A percentile compares a stretch with the other conserved stretches of the same genome.
phyloP scores from a whole-genome alignment of 306 rosid genomes.

The Citrullus mucosospermus region DNA sequence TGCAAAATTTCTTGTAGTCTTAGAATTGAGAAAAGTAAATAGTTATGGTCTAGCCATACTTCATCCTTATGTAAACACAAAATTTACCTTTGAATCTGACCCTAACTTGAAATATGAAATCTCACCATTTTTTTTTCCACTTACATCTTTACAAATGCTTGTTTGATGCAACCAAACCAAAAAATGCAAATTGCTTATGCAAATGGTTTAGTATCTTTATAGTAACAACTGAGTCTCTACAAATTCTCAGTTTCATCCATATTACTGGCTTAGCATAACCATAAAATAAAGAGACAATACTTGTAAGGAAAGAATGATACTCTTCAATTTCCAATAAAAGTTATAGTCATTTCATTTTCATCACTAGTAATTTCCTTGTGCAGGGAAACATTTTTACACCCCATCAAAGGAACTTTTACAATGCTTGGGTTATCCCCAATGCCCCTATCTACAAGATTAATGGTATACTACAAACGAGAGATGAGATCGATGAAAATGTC shows the following conservation, averaged over 20 bases:
- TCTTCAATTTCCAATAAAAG: neutral
- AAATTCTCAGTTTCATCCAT: neutral
- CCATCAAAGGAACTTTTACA: neutral
- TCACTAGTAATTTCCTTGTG: neutral
- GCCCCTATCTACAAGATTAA: neutral
- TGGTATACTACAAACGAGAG: neutral
- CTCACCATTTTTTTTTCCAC: neutral
- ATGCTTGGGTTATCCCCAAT: neutral
- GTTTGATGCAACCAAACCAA: neutral
- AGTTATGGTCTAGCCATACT: neutral
- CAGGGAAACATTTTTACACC: neutral
- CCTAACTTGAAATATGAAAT: neutral
- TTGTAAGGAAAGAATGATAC: neutral
- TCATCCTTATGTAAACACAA: neutral
- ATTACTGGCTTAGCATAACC: neutral
- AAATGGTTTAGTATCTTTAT: neutral
- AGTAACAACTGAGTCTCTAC: neutral
- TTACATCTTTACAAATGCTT: neutral
- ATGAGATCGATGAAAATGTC: neutral
- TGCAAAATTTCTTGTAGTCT: neutral
- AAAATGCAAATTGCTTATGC: neutral
- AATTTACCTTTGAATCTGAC: neutral
- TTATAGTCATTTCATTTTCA: neutral
- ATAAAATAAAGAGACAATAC: neutral
- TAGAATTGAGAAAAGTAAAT: neutral